Evolutionary conservation across 2,329 filamentous ascomycete genomes (phyloP).

Genomic region (Arthrobotrys conoides): DNA sequence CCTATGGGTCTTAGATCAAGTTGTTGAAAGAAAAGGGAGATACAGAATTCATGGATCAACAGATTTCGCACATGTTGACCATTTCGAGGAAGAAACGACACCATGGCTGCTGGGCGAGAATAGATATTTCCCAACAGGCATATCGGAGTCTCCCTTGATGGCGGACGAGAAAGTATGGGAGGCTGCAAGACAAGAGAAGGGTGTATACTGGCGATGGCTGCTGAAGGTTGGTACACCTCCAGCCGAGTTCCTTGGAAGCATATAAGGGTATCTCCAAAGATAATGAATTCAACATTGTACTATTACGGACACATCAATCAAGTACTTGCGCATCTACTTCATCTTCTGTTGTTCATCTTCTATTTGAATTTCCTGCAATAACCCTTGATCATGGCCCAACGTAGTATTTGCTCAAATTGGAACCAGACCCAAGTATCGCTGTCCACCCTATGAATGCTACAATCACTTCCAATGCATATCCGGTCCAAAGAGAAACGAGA

Average conservation of each 20-base stretch:
- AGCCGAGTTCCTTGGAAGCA: conserved; percentile 1
- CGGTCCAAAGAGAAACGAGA: background rate
- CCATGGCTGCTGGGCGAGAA: conserved; percentile 22
- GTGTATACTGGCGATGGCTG: conserved; percentile 31
- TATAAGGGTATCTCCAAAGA: background rate
- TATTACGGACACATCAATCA: background rate
- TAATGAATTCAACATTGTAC: too few species aligned
- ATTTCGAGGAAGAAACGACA: conserved; percentile 24
- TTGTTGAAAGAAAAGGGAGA: conserved; percentile 17
- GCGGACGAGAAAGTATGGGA: conserved; percentile 41
- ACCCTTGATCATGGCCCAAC: background rate
- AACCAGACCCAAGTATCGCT: too few species aligned
- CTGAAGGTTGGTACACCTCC: conserved; percentile 42
- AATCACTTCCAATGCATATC: background rate
- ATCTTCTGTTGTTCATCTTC: too few species aligned
- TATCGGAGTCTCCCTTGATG: conserved; percentile 14
- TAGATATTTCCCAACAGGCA: conserved; percentile 20
- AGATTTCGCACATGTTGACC: conserved; percentile 13
- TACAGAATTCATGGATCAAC: conserved; percentile 16
- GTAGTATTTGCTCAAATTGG: too few species aligned
- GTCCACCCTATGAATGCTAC: background rate
- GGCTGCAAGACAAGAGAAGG: conserved; percentile 22
- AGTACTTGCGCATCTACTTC: background rate
- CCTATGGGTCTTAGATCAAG: conserved; percentile 24
- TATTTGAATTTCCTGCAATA: background rate